These are phyloP conservation scores for Microcyclospora pomicola DNA, from an alignment of 2,329 filamentous ascomycete genomes.

Conservation along the genomic window DNA sequence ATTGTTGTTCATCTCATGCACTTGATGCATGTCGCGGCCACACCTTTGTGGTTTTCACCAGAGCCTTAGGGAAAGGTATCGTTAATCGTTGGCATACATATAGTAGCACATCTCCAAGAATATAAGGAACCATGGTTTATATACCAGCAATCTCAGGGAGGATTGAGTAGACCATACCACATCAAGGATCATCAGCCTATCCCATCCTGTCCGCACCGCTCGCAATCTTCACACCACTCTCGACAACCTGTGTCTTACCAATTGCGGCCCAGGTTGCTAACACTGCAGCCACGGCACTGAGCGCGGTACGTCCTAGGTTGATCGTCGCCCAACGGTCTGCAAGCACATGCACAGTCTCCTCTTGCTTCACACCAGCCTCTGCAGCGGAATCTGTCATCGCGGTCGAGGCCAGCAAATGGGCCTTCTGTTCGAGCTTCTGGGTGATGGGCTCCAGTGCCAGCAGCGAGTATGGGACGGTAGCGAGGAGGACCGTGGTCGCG, in stretches of 20 bases:
- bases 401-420: constrained; percentile 16
- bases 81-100: too few relatives aligned
- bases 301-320: constrained; percentile 33
- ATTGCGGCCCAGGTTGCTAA: constrained; percentile 18
- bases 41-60: too few relatives aligned
- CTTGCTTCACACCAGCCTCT: constrained; percentile 26
- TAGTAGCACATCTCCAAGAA: too few relatives aligned
- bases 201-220: constrained; percentile 14
- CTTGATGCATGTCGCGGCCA: too few relatives aligned
- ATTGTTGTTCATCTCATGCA: too few relatives aligned
- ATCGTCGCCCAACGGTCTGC: constrained; percentile 43
- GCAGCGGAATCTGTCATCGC: constrained; percentile 25
- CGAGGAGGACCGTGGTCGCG: constrained; percentile 33
- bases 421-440: constrained; percentile 32
- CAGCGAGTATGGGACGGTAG: constrained; percentile 40
- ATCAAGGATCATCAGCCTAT: too few relatives aligned
- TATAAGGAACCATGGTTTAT: too few relatives aligned
- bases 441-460: constrained; percentile 36
- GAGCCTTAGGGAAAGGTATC: too few relatives aligned
- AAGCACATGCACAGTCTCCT: constrained; percentile 37
- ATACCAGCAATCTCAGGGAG: too few relatives aligned
- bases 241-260: constrained; percentile 15
- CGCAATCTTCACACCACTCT: constrained; percentile 11
- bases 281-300: constrained; percentile 11
- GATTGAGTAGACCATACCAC: too few relatives aligned